These are phyloP conservation scores for Fomitopsis betulina DNA, from an alignment of 1,284 basidiomycete genomes.

Conservation along the genomic window DNA sequence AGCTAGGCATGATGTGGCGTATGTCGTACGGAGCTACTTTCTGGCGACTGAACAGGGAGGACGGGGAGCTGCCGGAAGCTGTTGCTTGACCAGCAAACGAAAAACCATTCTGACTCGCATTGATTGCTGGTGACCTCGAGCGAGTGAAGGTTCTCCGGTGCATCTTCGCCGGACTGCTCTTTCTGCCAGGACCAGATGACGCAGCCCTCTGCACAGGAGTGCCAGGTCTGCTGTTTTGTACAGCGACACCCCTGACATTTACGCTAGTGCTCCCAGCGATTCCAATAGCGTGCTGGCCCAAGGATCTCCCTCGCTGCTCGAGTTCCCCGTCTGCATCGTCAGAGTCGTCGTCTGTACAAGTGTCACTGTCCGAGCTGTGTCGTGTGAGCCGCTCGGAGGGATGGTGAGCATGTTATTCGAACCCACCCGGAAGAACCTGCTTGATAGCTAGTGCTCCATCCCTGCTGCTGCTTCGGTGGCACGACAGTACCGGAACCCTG, in stretches of 20 bases:
- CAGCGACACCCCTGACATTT: neutral
- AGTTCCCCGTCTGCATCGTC: slow-evolving; percentile 41
- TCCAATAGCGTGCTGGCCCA: slow-evolving; percentile 21
- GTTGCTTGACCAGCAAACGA: slow-evolving; percentile 25
- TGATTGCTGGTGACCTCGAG: slow-evolving; percentile 50
- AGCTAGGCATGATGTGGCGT: slow-evolving; percentile 37
- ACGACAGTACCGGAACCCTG: slow-evolving; percentile 10
- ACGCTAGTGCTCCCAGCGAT: slow-evolving; percentile 6
- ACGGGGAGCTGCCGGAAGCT: slow-evolving; percentile 23
- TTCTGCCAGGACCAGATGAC: slow-evolving; percentile 17
- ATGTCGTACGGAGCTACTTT: slow-evolving; percentile 17
- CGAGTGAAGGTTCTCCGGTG: slow-evolving; percentile 44
- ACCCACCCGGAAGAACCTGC: slow-evolving; percentile 71
- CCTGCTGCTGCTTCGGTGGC: slow-evolving; percentile 32
- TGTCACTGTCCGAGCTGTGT: slow-evolving; percentile 43
- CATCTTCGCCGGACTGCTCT: slow-evolving; percentile 18
- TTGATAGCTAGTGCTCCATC: slow-evolving; percentile 83
- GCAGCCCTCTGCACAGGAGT: slow-evolving; percentile 13
- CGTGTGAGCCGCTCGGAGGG: neutral
- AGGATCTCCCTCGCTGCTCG: slow-evolving; percentile 36
- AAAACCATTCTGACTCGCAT: slow-evolving; percentile 20
- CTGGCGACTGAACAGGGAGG: slow-evolving; percentile 21
- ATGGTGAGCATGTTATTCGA: neutral
- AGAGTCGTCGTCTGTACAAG: slow-evolving; percentile 39
- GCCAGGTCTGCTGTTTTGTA: slow-evolving; percentile 5